Conservation (phyloP, 2,329 filamentous ascomycete genomes). For the Fusarium sp. region DNA sequence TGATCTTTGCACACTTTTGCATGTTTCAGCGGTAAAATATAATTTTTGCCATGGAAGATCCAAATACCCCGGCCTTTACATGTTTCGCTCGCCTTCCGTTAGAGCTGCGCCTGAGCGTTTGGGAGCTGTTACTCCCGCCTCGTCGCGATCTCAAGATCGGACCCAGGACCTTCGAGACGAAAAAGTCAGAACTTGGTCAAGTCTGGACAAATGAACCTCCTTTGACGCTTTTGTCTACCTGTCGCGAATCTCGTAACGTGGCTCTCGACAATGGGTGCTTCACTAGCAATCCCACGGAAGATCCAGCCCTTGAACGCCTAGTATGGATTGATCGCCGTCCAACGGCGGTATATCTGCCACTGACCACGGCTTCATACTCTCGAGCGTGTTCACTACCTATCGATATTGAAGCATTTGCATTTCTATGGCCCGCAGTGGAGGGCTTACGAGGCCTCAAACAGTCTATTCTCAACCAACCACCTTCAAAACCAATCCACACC, state of each 20-base stretch:
- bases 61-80: neutral
- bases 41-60: neutral
- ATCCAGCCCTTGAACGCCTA: neutral
- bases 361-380: neutral
- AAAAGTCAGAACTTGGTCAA: neutral
- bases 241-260: neutral
- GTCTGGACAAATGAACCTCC: neutral
- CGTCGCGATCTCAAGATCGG: neutral
- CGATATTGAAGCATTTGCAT: neutral
- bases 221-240: neutral
- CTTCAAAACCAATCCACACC: neutral
- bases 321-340: neutral
- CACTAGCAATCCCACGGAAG: neutral
- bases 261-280: neutral
- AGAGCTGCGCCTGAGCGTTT: conserved; percentile 13
- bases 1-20: neutral
- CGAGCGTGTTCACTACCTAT: neutral
- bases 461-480: neutral
- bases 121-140: conserved; percentile 7
- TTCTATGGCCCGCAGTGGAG: neutral
- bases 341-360: neutral
- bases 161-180: neutral
- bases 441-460: neutral
- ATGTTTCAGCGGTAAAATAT: neutral
- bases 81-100: neutral